Evolutionary conservation across 1,284 basidiomycete species (phyloP), one percentile per base, ranked within the genome.

Genomic region (Cryptococcus deneoformans): DNA sequence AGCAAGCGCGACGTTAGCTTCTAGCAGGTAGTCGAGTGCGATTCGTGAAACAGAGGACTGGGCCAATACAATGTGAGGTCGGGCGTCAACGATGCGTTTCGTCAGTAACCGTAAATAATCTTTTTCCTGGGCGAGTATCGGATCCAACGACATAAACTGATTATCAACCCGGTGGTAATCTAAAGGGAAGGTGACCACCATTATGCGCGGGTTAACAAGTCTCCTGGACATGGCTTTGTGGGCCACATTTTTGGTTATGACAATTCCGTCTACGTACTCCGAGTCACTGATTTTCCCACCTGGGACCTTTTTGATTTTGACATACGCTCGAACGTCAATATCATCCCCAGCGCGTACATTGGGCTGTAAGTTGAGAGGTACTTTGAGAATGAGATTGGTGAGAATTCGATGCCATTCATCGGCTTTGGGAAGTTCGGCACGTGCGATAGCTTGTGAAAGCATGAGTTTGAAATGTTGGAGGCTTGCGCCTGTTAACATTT

Each of bases 281-380:
- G 92, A 96, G 73, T 99, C 92, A 37, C 82, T 84, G 39, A 94
- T 92, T 52, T 84, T 82, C 10, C 96, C 96, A 11, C 96, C 96
- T 0, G 96, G 94, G 16, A 99, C 89, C 77, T 96, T 95, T 81
- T 99, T 99, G 78, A 99, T 94, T 80, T 99, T 99, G 63, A 99
- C 91, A 67, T 96, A 97, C 35, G 89, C 84, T 48, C 95, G 84
- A 20, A 97, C 88, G 75, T 99, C 95, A 83, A 96, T 94, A 37
- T 76, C 77, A 68, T 96, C 93, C 53, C 91, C 89, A 2, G 74
- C 76, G 10, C 77, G 75, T 2, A 80, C 74, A 46, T 80, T 75
- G 0, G 79, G 76, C 8, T 70, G 67, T 6, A 79, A 65, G 50
- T 73, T 75, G 46, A 68, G 71, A 7, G 73, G 76, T 5, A 77